Evolutionary conservation across 306 rosid genomes (phyloP).

Genomic region (Fagus crenata): DNA sequence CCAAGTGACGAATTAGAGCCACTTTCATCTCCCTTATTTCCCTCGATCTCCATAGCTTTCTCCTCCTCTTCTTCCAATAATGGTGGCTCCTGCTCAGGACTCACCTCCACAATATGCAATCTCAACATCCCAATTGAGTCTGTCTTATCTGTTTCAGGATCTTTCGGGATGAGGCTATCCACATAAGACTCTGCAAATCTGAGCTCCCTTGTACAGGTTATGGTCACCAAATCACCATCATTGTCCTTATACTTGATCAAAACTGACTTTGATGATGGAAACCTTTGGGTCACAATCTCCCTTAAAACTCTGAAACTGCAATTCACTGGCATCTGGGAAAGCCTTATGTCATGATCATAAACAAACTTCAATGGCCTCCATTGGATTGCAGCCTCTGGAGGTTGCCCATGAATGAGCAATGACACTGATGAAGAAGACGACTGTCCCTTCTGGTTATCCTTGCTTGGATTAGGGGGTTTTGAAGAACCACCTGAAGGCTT

Average conservation of each 20-base stretch:
- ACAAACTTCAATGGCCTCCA: constrained; percentile 72
- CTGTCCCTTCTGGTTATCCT: constrained; percentile 47
- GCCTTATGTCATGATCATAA: constrained; percentile 93
- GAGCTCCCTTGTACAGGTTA: constrained; percentile 84
- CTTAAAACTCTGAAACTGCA: constrained; percentile 58
- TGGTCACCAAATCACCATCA: constrained; percentile 94
- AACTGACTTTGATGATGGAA: constrained; percentile 83
- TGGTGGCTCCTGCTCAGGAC: constrained; percentile 92
- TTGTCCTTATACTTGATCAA: constrained; percentile 84
- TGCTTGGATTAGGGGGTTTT: constrained; percentile 33
- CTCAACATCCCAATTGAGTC: constrained; percentile 72
- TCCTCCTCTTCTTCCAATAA: constrained; percentile 90
- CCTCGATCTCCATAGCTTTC: constrained; percentile 59
- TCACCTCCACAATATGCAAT: constrained; percentile 86
- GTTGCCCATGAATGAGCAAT: constrained; percentile 31
- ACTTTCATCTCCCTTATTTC: constrained; percentile 64
- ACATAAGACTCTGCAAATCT: constrained; percentile 77
- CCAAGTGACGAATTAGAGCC: constrained; percentile 66
- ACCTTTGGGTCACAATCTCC: constrained; percentile 73
- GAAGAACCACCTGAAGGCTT: constrained; percentile 64
- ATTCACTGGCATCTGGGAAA: constrained; percentile 73
- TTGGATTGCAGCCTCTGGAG: constrained; percentile 37
- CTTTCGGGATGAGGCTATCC: constrained; percentile 54
- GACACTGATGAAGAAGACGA: constrained; percentile 36
- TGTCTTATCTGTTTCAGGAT: constrained; percentile 51